Base-by-base conservation (phyloP, 176 grass and related monocot species). In the Cenchrus purpureus region DNA sequence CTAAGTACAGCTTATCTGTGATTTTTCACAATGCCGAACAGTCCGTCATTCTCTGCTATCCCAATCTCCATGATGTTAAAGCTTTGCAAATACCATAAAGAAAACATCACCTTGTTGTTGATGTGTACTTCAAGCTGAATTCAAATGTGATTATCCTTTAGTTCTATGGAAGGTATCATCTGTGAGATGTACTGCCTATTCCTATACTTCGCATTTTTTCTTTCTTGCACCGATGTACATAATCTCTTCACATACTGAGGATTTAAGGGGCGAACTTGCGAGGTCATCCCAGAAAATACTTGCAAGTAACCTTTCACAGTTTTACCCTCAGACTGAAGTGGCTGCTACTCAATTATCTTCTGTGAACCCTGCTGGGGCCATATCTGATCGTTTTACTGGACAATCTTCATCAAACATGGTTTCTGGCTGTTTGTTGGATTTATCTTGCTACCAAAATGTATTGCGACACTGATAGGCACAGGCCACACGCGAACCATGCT, bases 221-320 rank as follows among this genome's bases (percentile, higher is more conserved):
- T 64, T 78, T 86, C 82, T 81, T 80, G 16, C 64, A 72, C 94
- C 96, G 70, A 99, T 96, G 97, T 96, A 95, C 79, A 96, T 99
- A 84, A 96, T 99, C 78, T 99, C 91, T 86, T 99, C 91, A 22
- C 93, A 96, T 84, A 81, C 90, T 57, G 97, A 93, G 55, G 90
- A 89, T 40, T 83, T 99, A 76, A 89, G 97, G 74, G 97, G 94
- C 13, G 93, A 96, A 80, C 97, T 99, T 79, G 86, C 91, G 1
- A 99, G 91, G 83, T 99, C 93, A 59, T 93, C 97, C 40, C 84
- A 94, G 53, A 99, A 99, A 89, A 99, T 99, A 84, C 93, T 99
- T 82, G 75, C 88, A 65, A 99, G 91, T 96, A 90, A 89, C 67
- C 93, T 99, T 83, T 82, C 93, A 17, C 91, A 96, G 84, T 99